Conservation (phyloP, 73 alveolate genomes). For the Uronychia binucleata region DNA sequence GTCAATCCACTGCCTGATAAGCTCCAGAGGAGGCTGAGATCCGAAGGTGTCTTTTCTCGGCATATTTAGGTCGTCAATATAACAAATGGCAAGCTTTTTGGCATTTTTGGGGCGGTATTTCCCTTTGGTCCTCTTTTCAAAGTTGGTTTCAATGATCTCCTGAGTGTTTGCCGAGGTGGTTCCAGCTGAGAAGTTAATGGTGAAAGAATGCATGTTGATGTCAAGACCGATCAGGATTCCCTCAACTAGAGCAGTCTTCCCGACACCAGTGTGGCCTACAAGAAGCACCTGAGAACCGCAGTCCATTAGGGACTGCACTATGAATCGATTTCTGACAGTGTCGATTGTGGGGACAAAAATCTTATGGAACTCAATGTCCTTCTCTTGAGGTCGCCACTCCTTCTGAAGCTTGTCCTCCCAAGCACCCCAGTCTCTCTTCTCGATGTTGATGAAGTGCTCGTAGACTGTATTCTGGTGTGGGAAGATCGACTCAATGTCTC, state of each 20-base stretch:
- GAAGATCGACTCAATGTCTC: conserved; percentile 90
- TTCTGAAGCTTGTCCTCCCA: conserved; percentile 97
- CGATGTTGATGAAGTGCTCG: conserved; percentile 94
- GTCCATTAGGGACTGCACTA: conserved; percentile 65
- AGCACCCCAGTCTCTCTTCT: conserved; percentile 98
- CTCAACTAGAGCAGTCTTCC: conserved; percentile 96
- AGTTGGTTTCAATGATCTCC: conserved; percentile 96
- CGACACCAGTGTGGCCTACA: conserved; percentile 99
- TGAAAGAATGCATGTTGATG: conserved; percentile 74
- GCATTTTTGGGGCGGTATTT: conserved; percentile 97
- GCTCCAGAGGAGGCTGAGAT: conserved; percentile 97
- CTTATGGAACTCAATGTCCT: conserved; percentile 87
- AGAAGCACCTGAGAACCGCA: conserved; percentile 80
- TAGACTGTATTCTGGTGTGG: conserved; percentile 89
- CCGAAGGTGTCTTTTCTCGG: conserved; percentile 99
- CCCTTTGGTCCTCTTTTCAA: conserved; percentile 97
- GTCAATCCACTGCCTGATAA: conserved; percentile 98
- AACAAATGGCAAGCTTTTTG: conserved; percentile 89
- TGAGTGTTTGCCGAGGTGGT: conserved; percentile 90
- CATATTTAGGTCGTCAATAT: conserved; percentile 98
- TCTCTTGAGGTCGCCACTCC: conserved; percentile 88
- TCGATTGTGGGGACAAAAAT: conserved; percentile 97
- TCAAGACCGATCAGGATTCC: conserved; percentile 60
- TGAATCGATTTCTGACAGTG: conserved; percentile 88
- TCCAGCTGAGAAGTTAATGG: conserved; percentile 97